phyloP scores from a whole-genome alignment of 2,329 filamentous ascomycete species.

The Waltergamsia citrina region DNA sequence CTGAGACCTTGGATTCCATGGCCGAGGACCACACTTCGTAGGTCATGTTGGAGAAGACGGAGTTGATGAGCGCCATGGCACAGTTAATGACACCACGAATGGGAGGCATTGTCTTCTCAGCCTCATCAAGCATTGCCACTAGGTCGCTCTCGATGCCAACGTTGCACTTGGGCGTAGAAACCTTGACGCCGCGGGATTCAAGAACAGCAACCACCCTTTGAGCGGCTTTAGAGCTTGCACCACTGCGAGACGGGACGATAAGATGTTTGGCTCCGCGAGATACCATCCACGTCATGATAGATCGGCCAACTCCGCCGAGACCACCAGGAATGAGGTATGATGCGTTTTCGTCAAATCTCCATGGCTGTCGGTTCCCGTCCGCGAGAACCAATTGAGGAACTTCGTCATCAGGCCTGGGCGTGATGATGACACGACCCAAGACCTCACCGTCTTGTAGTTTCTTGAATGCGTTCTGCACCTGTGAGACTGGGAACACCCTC shows the following conservation, averaged over 20 bases:
- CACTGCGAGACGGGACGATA: constrained; percentile 18
- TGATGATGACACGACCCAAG: background rate
- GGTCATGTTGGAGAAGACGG: constrained; percentile 15
- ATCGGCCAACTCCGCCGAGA: constrained; percentile 10
- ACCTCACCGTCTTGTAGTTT: background rate
- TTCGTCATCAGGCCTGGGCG: background rate
- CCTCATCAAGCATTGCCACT: background rate
- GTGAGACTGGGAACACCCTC: constrained; percentile 1
- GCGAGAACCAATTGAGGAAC: background rate
- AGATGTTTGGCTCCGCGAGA: constrained; percentile 35
- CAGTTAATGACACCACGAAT: constrained; percentile 12
- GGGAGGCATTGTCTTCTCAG: constrained; percentile 7
- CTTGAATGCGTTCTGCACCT: background rate
- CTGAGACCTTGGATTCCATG: constrained; percentile 19
- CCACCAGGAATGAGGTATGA: constrained; percentile 13
- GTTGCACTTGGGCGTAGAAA: constrained; percentile 1
- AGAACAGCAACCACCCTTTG: background rate
- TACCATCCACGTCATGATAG: constrained; percentile 37
- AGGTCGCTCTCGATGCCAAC: background rate
- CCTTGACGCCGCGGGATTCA: background rate
- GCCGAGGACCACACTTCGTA: constrained; percentile 11
- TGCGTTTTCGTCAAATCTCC: constrained; percentile 3
- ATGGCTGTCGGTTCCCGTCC: constrained; percentile 4
- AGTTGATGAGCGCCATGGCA: constrained; percentile 15
- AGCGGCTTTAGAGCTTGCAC: constrained; percentile 1